These are phyloP conservation scores for Paramecium primaurelia DNA, from an alignment of 73 alveolate genomes.

Conservation along the genomic window DNA sequence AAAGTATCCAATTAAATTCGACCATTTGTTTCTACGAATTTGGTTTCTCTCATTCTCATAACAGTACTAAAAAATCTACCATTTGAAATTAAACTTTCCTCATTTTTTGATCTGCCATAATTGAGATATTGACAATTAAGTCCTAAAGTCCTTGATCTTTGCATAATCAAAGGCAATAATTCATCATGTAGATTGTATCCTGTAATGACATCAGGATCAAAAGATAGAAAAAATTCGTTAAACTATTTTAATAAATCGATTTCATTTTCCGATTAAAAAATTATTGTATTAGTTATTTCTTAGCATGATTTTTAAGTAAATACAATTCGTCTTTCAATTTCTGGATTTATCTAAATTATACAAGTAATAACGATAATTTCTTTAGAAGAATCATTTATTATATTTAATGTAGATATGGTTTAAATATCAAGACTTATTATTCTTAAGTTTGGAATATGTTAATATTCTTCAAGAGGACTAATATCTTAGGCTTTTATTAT, in stretches of 20 bases:
- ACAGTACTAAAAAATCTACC: not conserved
- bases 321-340: not conserved
- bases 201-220: not conserved
- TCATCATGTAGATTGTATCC: not conserved
- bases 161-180: not conserved
- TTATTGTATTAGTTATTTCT: not conserved
- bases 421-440: not conserved
- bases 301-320: not conserved
- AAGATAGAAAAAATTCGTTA: not conserved
- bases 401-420: not conserved
- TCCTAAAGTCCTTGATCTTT: not conserved
- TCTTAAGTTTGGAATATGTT: not conserved
- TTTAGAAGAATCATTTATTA: not conserved
- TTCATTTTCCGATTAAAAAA: not conserved
- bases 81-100: not conserved
- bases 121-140: not conserved
- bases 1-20: constrained; percentile 96
- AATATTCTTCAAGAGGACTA: not conserved
- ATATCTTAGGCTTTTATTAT: not conserved
- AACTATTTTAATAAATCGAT: not conserved
- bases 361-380: not conserved
- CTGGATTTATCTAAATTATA: not conserved
- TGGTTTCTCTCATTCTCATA: constrained; percentile 54
- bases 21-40: constrained; percentile 92
- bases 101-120: not conserved